Evolutionary conservation across 257 asterid genomes (phyloP).

Genomic region (Apocynum venetum): DNA sequence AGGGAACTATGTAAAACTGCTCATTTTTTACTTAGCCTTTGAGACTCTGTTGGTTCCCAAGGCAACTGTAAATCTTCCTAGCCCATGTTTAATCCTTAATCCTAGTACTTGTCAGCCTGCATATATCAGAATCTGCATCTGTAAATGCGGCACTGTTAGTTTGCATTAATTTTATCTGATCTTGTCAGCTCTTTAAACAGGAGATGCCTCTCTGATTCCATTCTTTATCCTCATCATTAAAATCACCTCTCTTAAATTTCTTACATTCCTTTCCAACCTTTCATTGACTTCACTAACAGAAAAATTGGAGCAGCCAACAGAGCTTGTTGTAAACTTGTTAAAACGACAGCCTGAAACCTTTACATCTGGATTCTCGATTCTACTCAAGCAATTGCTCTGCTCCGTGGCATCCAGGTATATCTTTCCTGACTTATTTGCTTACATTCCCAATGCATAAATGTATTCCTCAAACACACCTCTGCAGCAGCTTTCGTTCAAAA

Average conservation of each 20-base stretch:
- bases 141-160: background rate
- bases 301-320: background rate
- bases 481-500: background rate
- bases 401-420: background rate
- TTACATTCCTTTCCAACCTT: background rate
- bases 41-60: conserved; percentile 6
- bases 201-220: conserved; percentile 8
- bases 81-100: conserved; percentile 5
- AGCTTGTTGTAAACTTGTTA: background rate
- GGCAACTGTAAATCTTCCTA: conserved; percentile 9
- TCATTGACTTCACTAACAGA: background rate
- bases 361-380: background rate
- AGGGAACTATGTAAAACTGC: background rate
- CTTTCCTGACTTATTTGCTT: background rate
- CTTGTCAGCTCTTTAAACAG: conserved; percentile 14
- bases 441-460: background rate
- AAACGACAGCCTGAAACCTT: background rate
- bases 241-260: background rate
- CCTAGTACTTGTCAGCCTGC: conserved; percentile 14
- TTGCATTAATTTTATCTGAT: background rate
- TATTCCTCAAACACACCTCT: background rate
- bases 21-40: background rate
- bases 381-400: conserved; percentile 1
- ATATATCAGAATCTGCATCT: background rate
- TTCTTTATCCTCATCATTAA: background rate